A percentile compares a stretch with the other conserved stretches of the same genome.
phyloP scores from a whole-genome alignment of 306 rosid species.

The Biancaea sappan region DNA sequence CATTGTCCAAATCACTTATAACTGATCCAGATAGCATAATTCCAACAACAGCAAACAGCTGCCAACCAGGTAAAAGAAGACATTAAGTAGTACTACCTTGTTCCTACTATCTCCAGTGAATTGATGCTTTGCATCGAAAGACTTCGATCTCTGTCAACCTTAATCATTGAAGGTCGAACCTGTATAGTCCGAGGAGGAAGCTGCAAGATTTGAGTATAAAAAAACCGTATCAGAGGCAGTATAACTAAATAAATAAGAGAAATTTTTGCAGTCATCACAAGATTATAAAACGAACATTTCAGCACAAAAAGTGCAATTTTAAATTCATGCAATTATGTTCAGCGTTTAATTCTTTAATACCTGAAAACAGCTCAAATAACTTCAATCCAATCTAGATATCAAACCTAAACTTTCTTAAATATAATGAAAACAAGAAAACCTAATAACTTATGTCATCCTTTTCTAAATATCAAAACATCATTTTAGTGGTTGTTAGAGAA shows the following conservation, averaged over 20 bases:
- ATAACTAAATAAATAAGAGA: neutral
- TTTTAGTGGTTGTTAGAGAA: neutral
- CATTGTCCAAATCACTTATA: neutral
- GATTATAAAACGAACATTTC: neutral
- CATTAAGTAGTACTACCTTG: slow-evolving; percentile 53
- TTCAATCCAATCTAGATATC: neutral
- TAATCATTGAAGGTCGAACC: slow-evolving; percentile 73
- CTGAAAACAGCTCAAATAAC: neutral
- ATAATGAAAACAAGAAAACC: neutral
- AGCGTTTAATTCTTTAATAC: neutral
- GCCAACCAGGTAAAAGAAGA: neutral
- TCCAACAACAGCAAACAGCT: neutral
- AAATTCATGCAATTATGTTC: neutral
- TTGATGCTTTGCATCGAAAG: slow-evolving; percentile 41
- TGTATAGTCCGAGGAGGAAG: slow-evolving; percentile 68
- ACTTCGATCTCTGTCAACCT: slow-evolving; percentile 49
- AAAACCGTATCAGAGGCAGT: neutral
- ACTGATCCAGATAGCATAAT: slow-evolving; percentile 1
- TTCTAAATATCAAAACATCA: neutral
- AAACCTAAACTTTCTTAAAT: neutral
- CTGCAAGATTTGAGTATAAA: slow-evolving; percentile 44
- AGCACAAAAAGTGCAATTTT: neutral
- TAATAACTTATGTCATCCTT: neutral
- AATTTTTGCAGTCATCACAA: neutral
- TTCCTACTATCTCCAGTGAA: slow-evolving; percentile 72